A percentile compares a stretch with the other conserved stretches of the same genome.
Conservation (phyloP, 352 stramenopile genomes). For the Phytophthora niederhauseri region DNA sequence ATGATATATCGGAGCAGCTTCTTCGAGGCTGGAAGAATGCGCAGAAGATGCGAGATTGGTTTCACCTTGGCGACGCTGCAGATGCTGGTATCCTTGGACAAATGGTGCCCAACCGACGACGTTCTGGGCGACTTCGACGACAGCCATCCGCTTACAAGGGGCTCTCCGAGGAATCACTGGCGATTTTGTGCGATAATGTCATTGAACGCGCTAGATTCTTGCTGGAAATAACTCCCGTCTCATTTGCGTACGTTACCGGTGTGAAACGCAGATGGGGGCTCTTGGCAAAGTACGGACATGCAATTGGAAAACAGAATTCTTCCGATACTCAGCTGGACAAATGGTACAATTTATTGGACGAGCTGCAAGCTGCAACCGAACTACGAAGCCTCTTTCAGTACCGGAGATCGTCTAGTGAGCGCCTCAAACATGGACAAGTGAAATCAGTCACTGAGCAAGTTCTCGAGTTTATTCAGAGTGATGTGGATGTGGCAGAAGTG, state of each 20-base stretch:
- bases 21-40: slow-evolving; percentile 82
- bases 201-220: slow-evolving; percentile 72
- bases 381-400: slow-evolving; percentile 76
- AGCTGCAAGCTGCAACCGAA: slow-evolving; percentile 78
- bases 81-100: slow-evolving; percentile 52
- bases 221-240: slow-evolving; percentile 72
- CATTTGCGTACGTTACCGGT: slow-evolving; percentile 76
- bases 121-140: slow-evolving; percentile 48
- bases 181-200: slow-evolving; percentile 76
- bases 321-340: slow-evolving; percentile 67
- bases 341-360: slow-evolving; percentile 83
- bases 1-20: slow-evolving; percentile 70
- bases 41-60: slow-evolving; percentile 90
- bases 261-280: slow-evolving; percentile 74
- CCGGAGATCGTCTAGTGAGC: slow-evolving; percentile 73
- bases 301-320: slow-evolving; percentile 50
- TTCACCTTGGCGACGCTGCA: slow-evolving; percentile 79
- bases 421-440: slow-evolving; percentile 46
- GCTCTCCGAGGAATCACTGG: slow-evolving; percentile 71
- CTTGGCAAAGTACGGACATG: slow-evolving; percentile 74
- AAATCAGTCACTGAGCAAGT: slow-evolving; percentile 87
- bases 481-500: slow-evolving; percentile 68
- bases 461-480: slow-evolving; percentile 86
- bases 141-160: slow-evolving; percentile 84
- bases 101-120: slow-evolving; percentile 35